phyloP scores from a whole-genome alignment of 768 basidiomycete species.

The Phylloporus sp. region DNA sequence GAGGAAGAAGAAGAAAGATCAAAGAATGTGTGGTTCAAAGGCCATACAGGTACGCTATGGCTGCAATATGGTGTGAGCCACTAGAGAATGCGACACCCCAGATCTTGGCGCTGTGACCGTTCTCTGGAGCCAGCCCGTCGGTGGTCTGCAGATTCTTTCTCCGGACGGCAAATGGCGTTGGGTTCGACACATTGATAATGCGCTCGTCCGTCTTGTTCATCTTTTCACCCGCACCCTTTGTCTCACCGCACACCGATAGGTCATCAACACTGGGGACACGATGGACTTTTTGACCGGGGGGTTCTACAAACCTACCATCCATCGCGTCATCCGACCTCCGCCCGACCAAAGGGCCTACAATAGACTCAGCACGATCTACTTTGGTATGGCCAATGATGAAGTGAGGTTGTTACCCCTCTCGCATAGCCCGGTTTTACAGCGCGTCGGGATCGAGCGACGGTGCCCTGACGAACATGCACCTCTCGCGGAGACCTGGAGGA shows the following conservation, averaged over 20 bases:
- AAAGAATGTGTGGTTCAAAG: slow-evolving; percentile 55
- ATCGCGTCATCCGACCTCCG: slow-evolving; percentile 57
- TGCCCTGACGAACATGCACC: slow-evolving; percentile 39
- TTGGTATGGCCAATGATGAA: slow-evolving; percentile 47
- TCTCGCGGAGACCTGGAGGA: slow-evolving; percentile 48
- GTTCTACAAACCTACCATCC: slow-evolving; percentile 53
- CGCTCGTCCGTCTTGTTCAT: slow-evolving; percentile 35
- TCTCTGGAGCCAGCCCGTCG: slow-evolving; percentile 56
- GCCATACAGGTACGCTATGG: slow-evolving; percentile 43
- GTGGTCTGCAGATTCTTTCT: slow-evolving; percentile 52
- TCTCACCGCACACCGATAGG: slow-evolving; percentile 29
- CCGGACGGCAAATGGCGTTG: slow-evolving; percentile 51
- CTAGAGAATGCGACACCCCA: slow-evolving; percentile 37
- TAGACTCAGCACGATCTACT: slow-evolving; percentile 55
- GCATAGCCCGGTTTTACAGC: slow-evolving; percentile 46
- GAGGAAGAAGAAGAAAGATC: slow-evolving; percentile 45
- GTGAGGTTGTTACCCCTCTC: slow-evolving; percentile 40
- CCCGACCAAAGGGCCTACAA: slow-evolving; percentile 42
- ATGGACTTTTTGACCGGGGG: slow-evolving; percentile 56
- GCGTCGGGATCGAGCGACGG: slow-evolving; percentile 35
- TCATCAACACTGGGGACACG: slow-evolving; percentile 56
- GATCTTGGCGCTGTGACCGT: slow-evolving; percentile 54
- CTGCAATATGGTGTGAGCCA: background rate
- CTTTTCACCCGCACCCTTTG: background rate
- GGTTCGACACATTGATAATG: slow-evolving; percentile 55